Evolutionary conservation across 306 rosid species (phyloP).

Genomic region (Prinsepia uniflora): DNA sequence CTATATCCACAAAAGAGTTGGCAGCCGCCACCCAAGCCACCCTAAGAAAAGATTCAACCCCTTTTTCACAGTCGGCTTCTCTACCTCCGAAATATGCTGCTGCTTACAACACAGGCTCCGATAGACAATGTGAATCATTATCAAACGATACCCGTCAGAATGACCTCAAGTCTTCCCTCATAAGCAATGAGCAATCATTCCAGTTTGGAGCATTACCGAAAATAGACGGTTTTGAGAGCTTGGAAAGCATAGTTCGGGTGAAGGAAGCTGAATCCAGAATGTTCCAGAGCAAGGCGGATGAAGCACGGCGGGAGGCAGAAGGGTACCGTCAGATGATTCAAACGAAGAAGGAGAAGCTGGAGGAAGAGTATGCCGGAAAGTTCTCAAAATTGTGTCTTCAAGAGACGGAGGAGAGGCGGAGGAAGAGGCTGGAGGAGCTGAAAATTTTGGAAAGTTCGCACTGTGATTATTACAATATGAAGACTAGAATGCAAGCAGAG

Average conservation of each 20-base stretch:
- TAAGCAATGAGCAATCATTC: constrained; percentile 52
- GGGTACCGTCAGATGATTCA: constrained; percentile 56
- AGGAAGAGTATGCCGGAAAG: constrained; percentile 71
- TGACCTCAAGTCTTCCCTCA: constrained; percentile 54
- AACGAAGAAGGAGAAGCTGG: constrained; percentile 58
- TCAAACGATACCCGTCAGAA: constrained; percentile 57
- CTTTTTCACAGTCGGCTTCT: constrained; percentile 49
- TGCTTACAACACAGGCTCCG: constrained; percentile 46
- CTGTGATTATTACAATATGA: constrained; percentile 75
- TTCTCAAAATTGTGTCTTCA: constrained; percentile 60
- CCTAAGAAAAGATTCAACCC: constrained; percentile 51
- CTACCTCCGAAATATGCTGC: constrained; percentile 41
- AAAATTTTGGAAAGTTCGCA: constrained; percentile 74
- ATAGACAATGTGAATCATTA: constrained; percentile 44
- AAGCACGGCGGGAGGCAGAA: constrained; percentile 90
- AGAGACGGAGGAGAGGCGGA: constrained; percentile 65
- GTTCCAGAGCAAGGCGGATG: constrained; percentile 94
- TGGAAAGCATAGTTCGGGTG: constrained; percentile 82
- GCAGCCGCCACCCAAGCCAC: constrained; percentile 36
- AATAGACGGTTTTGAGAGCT: constrained; percentile 67
- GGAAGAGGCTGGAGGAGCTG: constrained; percentile 80
- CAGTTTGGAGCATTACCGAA: constrained; percentile 54
- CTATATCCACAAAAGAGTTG: constrained; percentile 50
- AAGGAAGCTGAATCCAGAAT: constrained; percentile 94
- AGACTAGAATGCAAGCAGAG: constrained; percentile 82